A percentile compares a stretch with the other conserved stretches of the same genome.
These are phyloP conservation scores for Solanum etuberosum DNA, from an alignment of 257 asterid species.

Conservation along the genomic window DNA sequence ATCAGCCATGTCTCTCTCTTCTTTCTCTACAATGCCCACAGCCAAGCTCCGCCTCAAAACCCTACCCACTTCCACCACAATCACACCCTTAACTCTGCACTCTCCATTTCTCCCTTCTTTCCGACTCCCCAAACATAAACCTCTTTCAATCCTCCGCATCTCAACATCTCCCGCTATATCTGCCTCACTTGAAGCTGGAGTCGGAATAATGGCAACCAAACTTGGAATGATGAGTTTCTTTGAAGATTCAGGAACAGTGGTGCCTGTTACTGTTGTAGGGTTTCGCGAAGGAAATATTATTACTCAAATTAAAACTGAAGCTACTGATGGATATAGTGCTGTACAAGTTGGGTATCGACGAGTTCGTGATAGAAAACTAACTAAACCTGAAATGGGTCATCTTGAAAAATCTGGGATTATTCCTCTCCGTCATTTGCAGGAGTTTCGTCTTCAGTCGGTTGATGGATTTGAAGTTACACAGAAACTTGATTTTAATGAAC, in stretches of 20 bases:
- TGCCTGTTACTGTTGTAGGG: slow-evolving; percentile 93
- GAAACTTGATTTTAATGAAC: slow-evolving; percentile 40
- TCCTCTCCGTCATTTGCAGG: slow-evolving; percentile 85
- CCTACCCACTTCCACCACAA: background rate
- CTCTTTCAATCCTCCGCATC: slow-evolving; percentile 25
- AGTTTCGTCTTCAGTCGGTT: slow-evolving; percentile 51
- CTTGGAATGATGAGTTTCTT: slow-evolving; percentile 91
- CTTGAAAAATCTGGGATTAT: slow-evolving; percentile 80
- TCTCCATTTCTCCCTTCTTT: slow-evolving; percentile 6
- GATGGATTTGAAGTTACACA: slow-evolving; percentile 82
- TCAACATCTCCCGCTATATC: slow-evolving; percentile 28
- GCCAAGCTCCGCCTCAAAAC: slow-evolving; percentile 13
- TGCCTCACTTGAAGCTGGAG: slow-evolving; percentile 82
- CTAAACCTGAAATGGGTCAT: slow-evolving; percentile 92
- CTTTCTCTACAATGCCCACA: slow-evolving; percentile 19
- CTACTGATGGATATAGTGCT: slow-evolving; percentile 76
- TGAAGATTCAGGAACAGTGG: slow-evolving; percentile 52
- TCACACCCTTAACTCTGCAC: background rate
- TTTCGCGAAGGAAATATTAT: slow-evolving; percentile 91
- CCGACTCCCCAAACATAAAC: slow-evolving; percentile 15
- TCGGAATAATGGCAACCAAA: slow-evolving; percentile 85
- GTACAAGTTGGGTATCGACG: slow-evolving; percentile 91
- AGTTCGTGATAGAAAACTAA: slow-evolving; percentile 67
- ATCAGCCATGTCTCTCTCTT: slow-evolving; percentile 35
- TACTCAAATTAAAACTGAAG: slow-evolving; percentile 74